Evolutionary conservation across 2,329 filamentous ascomycete species (phyloP).

Genomic region (Penicillium sp.): DNA sequence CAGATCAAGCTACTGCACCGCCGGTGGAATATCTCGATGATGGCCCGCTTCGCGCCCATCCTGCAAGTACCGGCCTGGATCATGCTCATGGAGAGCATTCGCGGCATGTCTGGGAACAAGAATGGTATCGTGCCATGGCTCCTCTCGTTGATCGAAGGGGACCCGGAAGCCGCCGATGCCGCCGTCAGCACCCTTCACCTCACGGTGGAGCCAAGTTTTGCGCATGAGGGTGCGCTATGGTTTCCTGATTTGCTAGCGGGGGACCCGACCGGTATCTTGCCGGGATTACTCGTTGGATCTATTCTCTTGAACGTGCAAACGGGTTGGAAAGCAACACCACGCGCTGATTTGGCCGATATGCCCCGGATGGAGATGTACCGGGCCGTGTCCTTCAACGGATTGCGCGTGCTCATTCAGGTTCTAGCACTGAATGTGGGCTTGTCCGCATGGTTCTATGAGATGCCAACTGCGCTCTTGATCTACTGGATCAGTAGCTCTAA

Average conservation of each 20-base stretch:
- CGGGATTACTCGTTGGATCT: slow-evolving; percentile 50
- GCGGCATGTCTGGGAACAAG: slow-evolving; percentile 49
- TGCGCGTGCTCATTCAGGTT: slow-evolving; percentile 37
- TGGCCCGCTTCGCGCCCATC: slow-evolving; percentile 35
- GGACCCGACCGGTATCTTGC: slow-evolving; percentile 55
- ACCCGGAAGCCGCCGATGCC: slow-evolving; percentile 4
- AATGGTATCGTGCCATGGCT: slow-evolving; percentile 45
- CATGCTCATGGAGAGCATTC: slow-evolving; percentile 49
- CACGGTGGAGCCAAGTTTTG: slow-evolving; percentile 51
- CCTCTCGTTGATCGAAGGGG: slow-evolving; percentile 25
- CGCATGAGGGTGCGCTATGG: slow-evolving; percentile 62
- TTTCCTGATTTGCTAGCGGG: slow-evolving; percentile 58
- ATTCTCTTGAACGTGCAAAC: slow-evolving; percentile 51
- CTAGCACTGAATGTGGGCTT: slow-evolving; percentile 44
- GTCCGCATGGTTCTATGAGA: slow-evolving; percentile 31
- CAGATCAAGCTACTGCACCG: slow-evolving; percentile 30
- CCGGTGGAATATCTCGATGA: slow-evolving; percentile 37
- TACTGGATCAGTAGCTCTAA: slow-evolving; percentile 54
- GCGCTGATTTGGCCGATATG: slow-evolving; percentile 28
- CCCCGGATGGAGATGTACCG: slow-evolving; percentile 29
- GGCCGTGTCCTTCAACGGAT: slow-evolving; percentile 23
- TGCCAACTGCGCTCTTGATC: slow-evolving; percentile 50
- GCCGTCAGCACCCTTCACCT: slow-evolving; percentile 26
- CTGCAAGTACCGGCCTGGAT: slow-evolving; percentile 52
- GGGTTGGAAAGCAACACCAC: slow-evolving; percentile 30